Base-by-base conservation (phyloP, 768 basidiomycete genomes). In the Kwoniella bestiolae region DNA sequence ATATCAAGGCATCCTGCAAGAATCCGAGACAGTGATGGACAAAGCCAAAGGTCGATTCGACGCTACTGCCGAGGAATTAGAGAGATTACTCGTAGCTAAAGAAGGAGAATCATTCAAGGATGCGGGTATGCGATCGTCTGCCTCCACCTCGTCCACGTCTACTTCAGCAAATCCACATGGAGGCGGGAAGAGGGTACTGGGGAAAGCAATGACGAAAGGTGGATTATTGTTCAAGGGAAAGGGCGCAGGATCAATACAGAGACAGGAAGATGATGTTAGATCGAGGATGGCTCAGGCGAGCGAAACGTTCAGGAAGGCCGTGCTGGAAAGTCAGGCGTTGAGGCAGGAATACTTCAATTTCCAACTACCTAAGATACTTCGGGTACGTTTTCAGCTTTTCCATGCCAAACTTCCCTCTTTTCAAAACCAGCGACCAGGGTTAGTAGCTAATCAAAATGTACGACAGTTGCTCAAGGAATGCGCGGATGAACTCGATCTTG, bases 321-420 rank as follows among this genome's bases (percentile, higher is more conserved):
- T 96, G 31, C 87, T 86, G 14, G 93, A 97, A 68, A 92, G 91
- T 12, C 94, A 97, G 79, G 83, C 88, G 4, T 88, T 92, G 83
- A 86, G 94, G 67, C 94, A 97, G 80, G 96, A 99, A 77, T 98
- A 97, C 80, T 99, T 96, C 82, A 95, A 97, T 80, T 91, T 95
- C 76, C 95, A 97, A 75, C 83, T 97, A 44, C 96, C 96, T 60
- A 89, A 93, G 70, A 91, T 97, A 63, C 82, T 99, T 41, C 86
- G 96, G 56, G 94, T 94, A 78, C 77, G 91, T 85, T 32, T 49
- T n/a, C 23, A 29, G 34, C 29, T 26, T 60, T 16, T 26, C 25
- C 25, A 52, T 25, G 26, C 31, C 28, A 8, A 25, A 34, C 23
- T 7, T 56, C 32, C 55, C 35, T n/a, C 25, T 18, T n/a, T 18